Conservation (phyloP, 2,329 filamentous ascomycete genomes). For the Colletotrichum acutatum region DNA sequence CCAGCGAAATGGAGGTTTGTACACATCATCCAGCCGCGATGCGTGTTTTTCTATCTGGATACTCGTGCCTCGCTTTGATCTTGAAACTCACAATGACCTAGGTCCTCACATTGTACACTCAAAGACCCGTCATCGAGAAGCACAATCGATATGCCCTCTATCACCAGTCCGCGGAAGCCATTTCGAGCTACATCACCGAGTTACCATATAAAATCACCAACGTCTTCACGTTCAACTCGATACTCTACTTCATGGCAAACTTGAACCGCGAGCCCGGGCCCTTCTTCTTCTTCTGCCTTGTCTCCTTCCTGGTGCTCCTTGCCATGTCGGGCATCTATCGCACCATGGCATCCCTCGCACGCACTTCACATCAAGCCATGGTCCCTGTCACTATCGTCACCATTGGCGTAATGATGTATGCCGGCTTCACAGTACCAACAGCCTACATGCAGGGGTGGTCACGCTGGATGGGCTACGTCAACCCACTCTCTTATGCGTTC, state of each 20-base stretch:
- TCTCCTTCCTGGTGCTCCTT: slow-evolving; percentile 48
- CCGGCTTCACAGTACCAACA: slow-evolving; percentile 74
- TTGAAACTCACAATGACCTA: not conserved
- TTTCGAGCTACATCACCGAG: slow-evolving; percentile 72
- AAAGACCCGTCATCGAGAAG: slow-evolving; percentile 43
- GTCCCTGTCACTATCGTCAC: slow-evolving; percentile 70
- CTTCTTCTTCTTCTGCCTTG: slow-evolving; percentile 69
- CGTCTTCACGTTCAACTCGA: slow-evolving; percentile 68
- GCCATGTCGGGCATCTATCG: slow-evolving; percentile 45
- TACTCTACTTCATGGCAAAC: slow-evolving; percentile 75
- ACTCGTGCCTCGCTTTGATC: not conserved
- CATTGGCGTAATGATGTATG: slow-evolving; percentile 74
- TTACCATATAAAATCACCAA: slow-evolving; percentile 71
- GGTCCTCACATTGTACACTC: slow-evolving; percentile 38
- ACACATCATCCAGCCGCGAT: too few species aligned
- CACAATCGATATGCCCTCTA: slow-evolving; percentile 45
- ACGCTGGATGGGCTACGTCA: slow-evolving; percentile 84
- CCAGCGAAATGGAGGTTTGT: slow-evolving; percentile 39
- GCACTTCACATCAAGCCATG: slow-evolving; percentile 45
- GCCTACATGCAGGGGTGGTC: slow-evolving; percentile 83
- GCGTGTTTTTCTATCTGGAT: not conserved
- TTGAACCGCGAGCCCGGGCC: slow-evolving; percentile 66
- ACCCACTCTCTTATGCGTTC: slow-evolving; percentile 84
- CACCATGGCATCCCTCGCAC: slow-evolving; percentile 43
- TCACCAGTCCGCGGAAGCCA: slow-evolving; percentile 61